Conservation (phyloP, 2,329 filamentous ascomycete genomes). For the Diaporthe sp. region DNA sequence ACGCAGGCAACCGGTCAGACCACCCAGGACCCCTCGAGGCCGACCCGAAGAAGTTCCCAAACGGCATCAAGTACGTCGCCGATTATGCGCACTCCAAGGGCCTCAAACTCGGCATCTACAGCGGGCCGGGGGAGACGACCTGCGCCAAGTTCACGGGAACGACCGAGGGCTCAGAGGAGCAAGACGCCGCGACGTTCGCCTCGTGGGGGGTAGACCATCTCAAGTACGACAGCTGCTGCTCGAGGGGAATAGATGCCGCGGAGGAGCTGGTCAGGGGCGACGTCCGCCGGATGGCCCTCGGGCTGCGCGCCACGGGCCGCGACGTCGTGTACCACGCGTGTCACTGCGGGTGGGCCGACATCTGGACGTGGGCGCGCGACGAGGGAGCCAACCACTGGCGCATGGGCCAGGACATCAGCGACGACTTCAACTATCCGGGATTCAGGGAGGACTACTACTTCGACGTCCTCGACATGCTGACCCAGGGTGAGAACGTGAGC, state of each 20-base stretch:
- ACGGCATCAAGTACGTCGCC: conserved; percentile 16
- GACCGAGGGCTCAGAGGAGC: conserved; percentile 10
- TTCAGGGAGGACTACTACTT: conserved; percentile 50
- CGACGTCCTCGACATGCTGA: conserved; percentile 54
- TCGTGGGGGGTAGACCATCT: conserved; percentile 31
- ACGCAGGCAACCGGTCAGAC: conserved; percentile 30
- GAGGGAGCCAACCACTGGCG: conserved; percentile 37
- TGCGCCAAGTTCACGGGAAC: conserved; percentile 31
- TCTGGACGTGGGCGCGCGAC: conserved; percentile 35
- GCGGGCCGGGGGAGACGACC: conserved; percentile 30
- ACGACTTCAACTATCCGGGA: conserved; percentile 36
- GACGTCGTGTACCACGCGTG: conserved; percentile 33
- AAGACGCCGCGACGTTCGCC: conserved; percentile 27
- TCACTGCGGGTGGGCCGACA: conserved; percentile 35
- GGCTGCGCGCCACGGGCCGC: conserved; percentile 28
- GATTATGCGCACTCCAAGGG: conserved; percentile 33
- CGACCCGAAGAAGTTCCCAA: conserved; percentile 22
- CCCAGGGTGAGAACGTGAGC: conserved; percentile 27
- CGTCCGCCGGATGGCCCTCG: conserved; percentile 33
- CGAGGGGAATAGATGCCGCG: conserved; percentile 11
- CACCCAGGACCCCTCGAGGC: conserved; percentile 27
- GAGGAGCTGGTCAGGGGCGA: conserved; percentile 13
- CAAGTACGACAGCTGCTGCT: conserved; percentile 35
- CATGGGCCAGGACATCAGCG: conserved; percentile 33
- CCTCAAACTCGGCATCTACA: conserved; percentile 35